Evolutionary conservation across 2,329 filamentous ascomycete genomes (phyloP).

Genomic region (Aspergillus sp.): DNA sequence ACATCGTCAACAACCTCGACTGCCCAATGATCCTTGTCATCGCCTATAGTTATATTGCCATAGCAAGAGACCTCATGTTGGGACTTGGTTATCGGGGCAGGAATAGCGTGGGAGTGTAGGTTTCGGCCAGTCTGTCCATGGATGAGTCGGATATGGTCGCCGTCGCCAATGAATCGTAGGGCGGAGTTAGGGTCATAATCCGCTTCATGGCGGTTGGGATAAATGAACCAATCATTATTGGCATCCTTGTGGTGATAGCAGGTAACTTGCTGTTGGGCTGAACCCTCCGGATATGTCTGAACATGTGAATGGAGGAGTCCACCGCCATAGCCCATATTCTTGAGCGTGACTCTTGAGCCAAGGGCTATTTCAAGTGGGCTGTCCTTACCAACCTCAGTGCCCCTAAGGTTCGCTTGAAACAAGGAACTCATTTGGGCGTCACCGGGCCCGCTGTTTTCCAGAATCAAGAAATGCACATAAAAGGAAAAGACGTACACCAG

Average conservation of each 20-base stretch:
- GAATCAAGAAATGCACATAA: conserved; percentile 87
- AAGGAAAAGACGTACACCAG: conserved; percentile 96
- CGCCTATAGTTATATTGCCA: conserved; percentile 90
- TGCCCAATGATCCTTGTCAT: conserved; percentile 97
- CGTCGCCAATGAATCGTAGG: conserved; percentile 73
- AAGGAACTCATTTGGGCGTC: conserved; percentile 99
- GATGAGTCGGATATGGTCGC: conserved; percentile 77
- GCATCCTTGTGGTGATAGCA: conserved; percentile 99
- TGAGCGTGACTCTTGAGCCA: conserved; percentile 87
- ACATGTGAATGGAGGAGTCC: conserved; percentile 95
- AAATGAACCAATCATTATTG: conserved; percentile 99
- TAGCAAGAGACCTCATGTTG: conserved; percentile 95
- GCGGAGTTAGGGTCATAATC: conserved; percentile 72
- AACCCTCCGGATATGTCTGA: conserved; percentile 93
- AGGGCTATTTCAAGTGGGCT: conserved; percentile 89
- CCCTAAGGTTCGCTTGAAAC: conserved; percentile 94
- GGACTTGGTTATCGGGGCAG: conserved; percentile 83
- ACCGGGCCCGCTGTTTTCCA: conserved; percentile 90
- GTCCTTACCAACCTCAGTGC: conserved; percentile 90
- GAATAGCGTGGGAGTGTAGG: conserved; percentile 87
- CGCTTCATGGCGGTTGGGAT: conserved; percentile 78
- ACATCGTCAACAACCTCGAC: conserved; percentile 90
- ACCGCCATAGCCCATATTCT: conserved; percentile 99
- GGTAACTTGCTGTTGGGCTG: conserved; percentile 91
- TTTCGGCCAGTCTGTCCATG: conserved; percentile 96